Base-by-base conservation (phyloP, 108 stramenopile species). In the Pinguiococcus pyrenoidosus region DNA sequence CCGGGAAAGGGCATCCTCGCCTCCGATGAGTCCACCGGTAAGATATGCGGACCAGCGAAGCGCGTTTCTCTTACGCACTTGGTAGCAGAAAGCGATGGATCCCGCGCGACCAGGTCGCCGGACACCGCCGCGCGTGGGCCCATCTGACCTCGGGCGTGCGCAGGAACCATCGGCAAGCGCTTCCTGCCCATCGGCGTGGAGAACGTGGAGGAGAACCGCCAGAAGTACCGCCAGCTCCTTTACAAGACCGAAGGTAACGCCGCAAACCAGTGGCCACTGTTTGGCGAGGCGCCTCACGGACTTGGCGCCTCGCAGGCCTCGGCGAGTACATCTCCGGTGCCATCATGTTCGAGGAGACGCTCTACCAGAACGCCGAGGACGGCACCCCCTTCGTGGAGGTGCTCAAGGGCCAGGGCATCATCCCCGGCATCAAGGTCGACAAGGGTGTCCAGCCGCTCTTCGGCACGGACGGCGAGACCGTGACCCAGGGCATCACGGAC, bases 311-410 rank as follows among this genome's bases (percentile, higher is more conserved):
- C n/a, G 33, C 61, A 29, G 69, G 72, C 28, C 66, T 80, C 42
- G 79, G 80, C 40, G 45, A 85, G 21, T 84, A 71, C 58, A 63
- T 90, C 44, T 73, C 64, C 22, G 89, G 74, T n/a, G 85, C 81
- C 29, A 90, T 90, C 61, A 68, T 87, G 14, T 84, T 78, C 65
- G 83, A 84, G 48, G 89, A 90, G 74, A 90, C 89, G 18, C 58
- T 90, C 49, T 77, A 77, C 60, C 81, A 84, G 46, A 61, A 64
- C 47, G 46, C 62, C 21, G 45, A 29, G 49, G 56, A 70, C 24
- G 83, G 79, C 33, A 74, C 70, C 24, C 76, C 76, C 21, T 83
- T 88, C 46, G 75, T 78, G 2, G 73, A 83, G 28, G 51, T 82
- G 16, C 65, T 83, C 52, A 60, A 65, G 17, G 47, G 65, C 27